Percentiles rank a stretch among this genome's conserved stretches.
These are phyloP conservation scores for Plantago ovata DNA, from an alignment of 257 asterid genomes.

Conservation along the genomic window DNA sequence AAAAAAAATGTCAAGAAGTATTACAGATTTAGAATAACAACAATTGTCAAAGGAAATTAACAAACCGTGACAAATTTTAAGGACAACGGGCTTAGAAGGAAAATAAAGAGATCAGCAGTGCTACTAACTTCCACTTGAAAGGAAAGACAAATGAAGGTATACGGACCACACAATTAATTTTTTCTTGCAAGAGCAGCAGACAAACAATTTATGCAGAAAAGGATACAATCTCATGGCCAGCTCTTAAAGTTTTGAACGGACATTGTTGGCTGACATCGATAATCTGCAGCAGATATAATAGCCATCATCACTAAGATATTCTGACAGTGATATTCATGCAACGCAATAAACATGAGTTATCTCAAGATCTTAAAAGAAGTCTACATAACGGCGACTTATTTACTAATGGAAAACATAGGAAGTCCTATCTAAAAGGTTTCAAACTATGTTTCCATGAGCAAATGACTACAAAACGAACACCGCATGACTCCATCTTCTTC, in stretches of 20 bases:
- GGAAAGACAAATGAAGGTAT: constrained; percentile 17
- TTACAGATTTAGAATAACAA: neutral
- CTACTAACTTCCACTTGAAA: constrained; percentile 24
- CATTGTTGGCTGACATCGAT: constrained; percentile 71
- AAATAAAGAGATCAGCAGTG: constrained; percentile 20
- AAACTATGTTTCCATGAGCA: neutral
- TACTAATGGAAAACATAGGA: neutral
- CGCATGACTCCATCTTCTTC: no score
- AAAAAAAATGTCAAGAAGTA: neutral
- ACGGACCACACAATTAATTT: constrained; percentile 5
- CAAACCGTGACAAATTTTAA: constrained; percentile 27
- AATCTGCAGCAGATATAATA: constrained; percentile 53
- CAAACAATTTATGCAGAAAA: constrained; percentile 15
- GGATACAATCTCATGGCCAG: constrained; percentile 91
- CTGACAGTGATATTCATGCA: neutral
- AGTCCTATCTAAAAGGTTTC: neutral
- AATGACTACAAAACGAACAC: neutral
- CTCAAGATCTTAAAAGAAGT: neutral
- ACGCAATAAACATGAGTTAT: neutral
- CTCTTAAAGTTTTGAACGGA: constrained; percentile 82
- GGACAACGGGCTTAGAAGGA: constrained; percentile 30
- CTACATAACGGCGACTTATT: neutral
- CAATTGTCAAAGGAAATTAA: constrained; percentile 2
- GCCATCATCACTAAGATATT: constrained; percentile 12
- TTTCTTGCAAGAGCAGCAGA: constrained; percentile 3